Conservation (phyloP, 2,329 filamentous ascomycete species). For the Epichloe glyceriae region DNA sequence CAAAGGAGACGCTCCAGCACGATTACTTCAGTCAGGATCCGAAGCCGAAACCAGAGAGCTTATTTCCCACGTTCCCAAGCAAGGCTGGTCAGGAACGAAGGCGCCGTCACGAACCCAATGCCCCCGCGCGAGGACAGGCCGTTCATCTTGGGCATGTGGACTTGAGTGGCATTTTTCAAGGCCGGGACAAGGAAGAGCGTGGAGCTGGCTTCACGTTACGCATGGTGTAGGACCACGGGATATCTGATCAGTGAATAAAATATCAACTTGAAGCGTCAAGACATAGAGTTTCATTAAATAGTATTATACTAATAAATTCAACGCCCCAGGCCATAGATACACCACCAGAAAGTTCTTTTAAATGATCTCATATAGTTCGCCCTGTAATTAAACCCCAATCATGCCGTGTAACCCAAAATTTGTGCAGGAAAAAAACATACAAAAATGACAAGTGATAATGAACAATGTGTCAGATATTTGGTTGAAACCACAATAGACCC, state of each 20-base stretch:
- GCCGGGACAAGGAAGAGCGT: slow-evolving; percentile 49
- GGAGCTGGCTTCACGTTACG: slow-evolving; percentile 55
- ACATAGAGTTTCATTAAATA: slow-evolving; percentile 1
- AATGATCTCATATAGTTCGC: neutral
- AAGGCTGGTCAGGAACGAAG: slow-evolving; percentile 86
- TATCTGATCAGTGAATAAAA: neutral
- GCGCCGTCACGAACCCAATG: slow-evolving; percentile 60
- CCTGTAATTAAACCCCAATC: neutral
- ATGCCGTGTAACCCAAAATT: neutral
- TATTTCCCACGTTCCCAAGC: slow-evolving; percentile 95
- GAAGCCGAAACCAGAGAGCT: slow-evolving; percentile 72
- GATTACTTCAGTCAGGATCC: slow-evolving; percentile 83
- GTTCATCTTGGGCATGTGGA: slow-evolving; percentile 44
- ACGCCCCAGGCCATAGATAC: slow-evolving; percentile 2
- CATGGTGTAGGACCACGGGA: slow-evolving; percentile 30
- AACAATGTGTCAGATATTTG: neutral
- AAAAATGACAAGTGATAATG: neutral
- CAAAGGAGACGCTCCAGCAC: slow-evolving; percentile 62
- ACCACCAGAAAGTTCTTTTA: neutral
- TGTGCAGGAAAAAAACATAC: neutral
- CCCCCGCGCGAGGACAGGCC: slow-evolving; percentile 64
- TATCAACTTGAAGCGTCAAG: neutral
- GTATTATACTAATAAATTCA: neutral
- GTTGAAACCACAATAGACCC: neutral
- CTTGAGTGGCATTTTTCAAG: slow-evolving; percentile 59